Conservation (phyloP, 257 asterid species). For the Echium plantagineum region DNA sequence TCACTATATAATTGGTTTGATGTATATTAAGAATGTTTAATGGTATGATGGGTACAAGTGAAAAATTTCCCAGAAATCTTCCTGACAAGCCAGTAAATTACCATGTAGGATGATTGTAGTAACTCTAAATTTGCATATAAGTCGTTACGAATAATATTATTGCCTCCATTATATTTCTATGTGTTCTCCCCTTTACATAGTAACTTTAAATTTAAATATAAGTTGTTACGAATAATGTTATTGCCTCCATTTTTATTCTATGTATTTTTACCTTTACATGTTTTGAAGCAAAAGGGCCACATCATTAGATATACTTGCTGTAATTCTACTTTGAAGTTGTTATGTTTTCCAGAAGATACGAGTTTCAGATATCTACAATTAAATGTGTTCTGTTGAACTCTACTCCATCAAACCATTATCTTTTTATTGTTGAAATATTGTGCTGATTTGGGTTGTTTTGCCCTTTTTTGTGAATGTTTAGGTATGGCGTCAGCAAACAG, state of each 20-base stretch:
- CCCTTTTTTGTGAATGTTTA: slow-evolving; percentile 18
- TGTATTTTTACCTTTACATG: background rate
- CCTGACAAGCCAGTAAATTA: too few species aligned
- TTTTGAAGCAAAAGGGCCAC: background rate
- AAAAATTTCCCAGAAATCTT: too few species aligned
- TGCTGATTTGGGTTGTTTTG: slow-evolving; percentile 1
- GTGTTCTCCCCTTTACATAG: background rate
- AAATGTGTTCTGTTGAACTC: background rate
- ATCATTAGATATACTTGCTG: background rate
- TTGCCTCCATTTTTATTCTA: background rate
- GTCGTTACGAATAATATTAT: background rate
- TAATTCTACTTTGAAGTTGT: background rate
- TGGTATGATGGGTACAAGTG: too few species aligned
- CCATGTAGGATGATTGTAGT: too few species aligned
- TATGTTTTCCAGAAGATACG: background rate
- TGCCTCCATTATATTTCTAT: background rate
- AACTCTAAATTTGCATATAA: too few species aligned
- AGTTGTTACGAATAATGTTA: background rate
- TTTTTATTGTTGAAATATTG: background rate
- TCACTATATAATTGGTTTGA: too few species aligned
- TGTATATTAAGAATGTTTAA: too few species aligned
- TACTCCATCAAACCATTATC: background rate
- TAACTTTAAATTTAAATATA: too few species aligned
- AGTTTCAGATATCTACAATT: background rate
- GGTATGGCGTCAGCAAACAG: slow-evolving; percentile 89